phyloP scores from a whole-genome alignment of 495 filamentous ascomycete species.

The Aspergillus saccharolyticus region DNA sequence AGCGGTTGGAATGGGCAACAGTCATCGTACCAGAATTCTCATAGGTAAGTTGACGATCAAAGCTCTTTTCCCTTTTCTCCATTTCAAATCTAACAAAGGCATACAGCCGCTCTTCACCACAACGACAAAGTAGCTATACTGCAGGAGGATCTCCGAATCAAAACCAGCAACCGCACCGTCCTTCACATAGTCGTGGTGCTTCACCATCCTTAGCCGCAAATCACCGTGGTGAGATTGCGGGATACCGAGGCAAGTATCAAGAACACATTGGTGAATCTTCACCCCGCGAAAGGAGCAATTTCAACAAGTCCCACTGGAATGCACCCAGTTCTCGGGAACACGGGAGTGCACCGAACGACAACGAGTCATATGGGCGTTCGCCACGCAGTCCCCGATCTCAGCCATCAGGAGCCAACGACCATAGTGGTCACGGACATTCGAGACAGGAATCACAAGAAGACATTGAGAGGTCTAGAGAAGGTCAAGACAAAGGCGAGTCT shows the following conservation, averaged over 20 bases:
- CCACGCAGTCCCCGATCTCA: constrained; percentile 26
- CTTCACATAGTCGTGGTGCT: constrained; percentile 47
- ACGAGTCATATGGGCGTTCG: constrained; percentile 21
- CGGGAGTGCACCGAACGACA: constrained; percentile 30
- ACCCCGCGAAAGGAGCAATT: constrained; percentile 40
- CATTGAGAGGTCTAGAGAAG: constrained; percentile 46
- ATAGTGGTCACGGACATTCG: constrained; percentile 54
- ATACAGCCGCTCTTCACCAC: constrained; percentile 45
- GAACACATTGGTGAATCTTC: constrained; percentile 32
- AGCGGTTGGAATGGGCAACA: constrained; percentile 52
- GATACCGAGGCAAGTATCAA: constrained; percentile 52
- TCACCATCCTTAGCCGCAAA: constrained; percentile 40
- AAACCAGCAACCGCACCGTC: constrained; percentile 41
- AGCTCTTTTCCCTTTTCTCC: constrained; percentile 10
- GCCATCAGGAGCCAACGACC: constrained; percentile 41
- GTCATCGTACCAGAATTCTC: constrained; percentile 51
- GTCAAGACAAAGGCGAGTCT: constrained; percentile 20
- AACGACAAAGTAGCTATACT: constrained; percentile 46
- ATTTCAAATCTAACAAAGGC: constrained; percentile 19
- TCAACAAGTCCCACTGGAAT: constrained; percentile 60
- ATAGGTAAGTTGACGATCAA: constrained; percentile 47
- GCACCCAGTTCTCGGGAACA: constrained; percentile 33
- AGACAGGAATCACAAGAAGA: constrained; percentile 58
- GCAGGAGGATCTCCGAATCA: constrained; percentile 42
- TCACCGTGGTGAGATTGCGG: constrained; percentile 52